phyloP scores from a whole-genome alignment of 1,139 yeast genomes.

The Kurtzmaniella natalensis region DNA sequence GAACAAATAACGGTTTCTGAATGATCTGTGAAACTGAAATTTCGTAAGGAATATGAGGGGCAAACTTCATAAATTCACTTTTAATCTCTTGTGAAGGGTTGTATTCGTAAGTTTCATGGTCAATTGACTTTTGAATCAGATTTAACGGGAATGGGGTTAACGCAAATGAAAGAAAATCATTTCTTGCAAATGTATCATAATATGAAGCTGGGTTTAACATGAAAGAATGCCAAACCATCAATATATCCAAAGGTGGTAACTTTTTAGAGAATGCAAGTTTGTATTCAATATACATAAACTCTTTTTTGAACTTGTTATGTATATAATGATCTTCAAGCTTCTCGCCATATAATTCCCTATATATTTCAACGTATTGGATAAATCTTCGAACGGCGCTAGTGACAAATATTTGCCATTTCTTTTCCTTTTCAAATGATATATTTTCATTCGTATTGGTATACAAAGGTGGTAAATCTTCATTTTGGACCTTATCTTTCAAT shows the following conservation, averaged over 20 bases:
- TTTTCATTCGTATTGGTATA: not conserved
- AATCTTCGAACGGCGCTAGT: slow-evolving; percentile 28
- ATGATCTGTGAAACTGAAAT: not conserved
- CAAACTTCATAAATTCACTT: not conserved
- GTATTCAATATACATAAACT: not conserved
- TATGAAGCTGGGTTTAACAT: slow-evolving; percentile 16
- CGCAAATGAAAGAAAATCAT: slow-evolving; percentile 18
- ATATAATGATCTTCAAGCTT: slow-evolving; percentile 1
- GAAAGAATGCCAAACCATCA: slow-evolving; percentile 38
- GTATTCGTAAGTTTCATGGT: slow-evolving; percentile 17
- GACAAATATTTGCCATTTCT: slow-evolving; percentile 27
- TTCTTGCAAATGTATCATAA: slow-evolving; percentile 24
- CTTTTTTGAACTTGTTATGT: not conserved
- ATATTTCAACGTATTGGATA: slow-evolving; percentile 20
- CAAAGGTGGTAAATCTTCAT: not conserved
- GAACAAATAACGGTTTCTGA: not conserved
- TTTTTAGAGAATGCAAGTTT: not conserved
- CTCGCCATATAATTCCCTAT: slow-evolving; percentile 5
- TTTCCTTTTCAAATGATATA: slow-evolving; percentile 8
- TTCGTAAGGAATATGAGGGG: not conserved
- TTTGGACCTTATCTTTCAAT: slow-evolving; percentile 15
- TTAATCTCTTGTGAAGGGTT: slow-evolving; percentile 8
- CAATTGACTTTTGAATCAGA: slow-evolving; percentile 17
- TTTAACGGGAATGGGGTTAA: slow-evolving; percentile 24
- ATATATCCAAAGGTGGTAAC: slow-evolving; percentile 34